Base-by-base conservation (phyloP, 129 eudicot genomes). In the Centrapalus pauciflorus region DNA sequence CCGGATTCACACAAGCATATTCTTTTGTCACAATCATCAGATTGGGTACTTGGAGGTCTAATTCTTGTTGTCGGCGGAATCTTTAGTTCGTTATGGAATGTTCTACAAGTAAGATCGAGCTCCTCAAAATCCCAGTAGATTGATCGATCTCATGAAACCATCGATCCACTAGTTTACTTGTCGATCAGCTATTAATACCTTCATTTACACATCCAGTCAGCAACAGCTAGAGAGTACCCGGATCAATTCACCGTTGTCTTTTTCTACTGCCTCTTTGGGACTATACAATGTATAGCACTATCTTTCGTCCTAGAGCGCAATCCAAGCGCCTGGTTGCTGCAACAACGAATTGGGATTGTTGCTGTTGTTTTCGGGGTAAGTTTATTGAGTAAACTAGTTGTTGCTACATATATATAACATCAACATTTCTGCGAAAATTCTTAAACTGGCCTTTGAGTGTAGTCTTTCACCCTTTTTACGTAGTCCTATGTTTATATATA, bases 1-100 rank as follows among this genome's bases (percentile, higher is more conserved):
- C 24, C 43, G 27, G 21, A 27, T 2, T 46, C 52, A 32, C 65
- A 40, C 2, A 25, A 50, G 17, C 25, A 24, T 1, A 33, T 55
- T n/a, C 19, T 46, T 48, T 41, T 46, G 28, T 26, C 48, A 48
- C 74, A 59, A 35, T 12, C 20, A 24, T 66, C 79, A 4, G 25
- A 66, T 57, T 75, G 79, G 74, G 68, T 37, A 10, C 14, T 57
- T 57, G 79, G 74, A 28, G 74, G 74, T 37, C 33, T 75, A 10
- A 13, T 75, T 40, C n/a, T 75, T 25, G 61, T 62, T 9, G 4
- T 57, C 0, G 7, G 11, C 58, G 35, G 13, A 12, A 19, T 26
- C 20, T 34, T 46, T 17, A 23, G 19, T 46, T 12, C 72, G 38
- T 11, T 30, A 19, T 73, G 65, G 71, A 9, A 11, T 40, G 64